A percentile compares a stretch with the other conserved stretches of the same genome.
Conservation (phyloP, 495 filamentous ascomycete genomes). For the Paragyromitra xinjiangensis region DNA sequence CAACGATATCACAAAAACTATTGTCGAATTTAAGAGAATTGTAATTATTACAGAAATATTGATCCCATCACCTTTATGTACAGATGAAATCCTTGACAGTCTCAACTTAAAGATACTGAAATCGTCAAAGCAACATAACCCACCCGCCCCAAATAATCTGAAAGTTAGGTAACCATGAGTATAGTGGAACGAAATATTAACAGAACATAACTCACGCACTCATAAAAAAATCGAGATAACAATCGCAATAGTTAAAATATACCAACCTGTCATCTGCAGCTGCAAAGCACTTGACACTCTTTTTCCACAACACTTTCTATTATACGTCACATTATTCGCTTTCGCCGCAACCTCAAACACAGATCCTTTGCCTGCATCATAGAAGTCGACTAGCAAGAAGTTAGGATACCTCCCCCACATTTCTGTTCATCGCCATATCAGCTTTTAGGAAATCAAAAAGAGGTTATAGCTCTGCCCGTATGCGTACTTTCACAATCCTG, state of each 20-base stretch:
- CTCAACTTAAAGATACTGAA: no score
- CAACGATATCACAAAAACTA: not conserved
- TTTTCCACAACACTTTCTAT: constrained; percentile 45
- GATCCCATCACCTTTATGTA: not conserved
- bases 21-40: not conserved
- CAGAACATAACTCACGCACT: not conserved
- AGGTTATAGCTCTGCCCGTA: not conserved
- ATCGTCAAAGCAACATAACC: no score
- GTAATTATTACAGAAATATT: not conserved
- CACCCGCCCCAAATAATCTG: no score
- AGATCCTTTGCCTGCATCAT: constrained; percentile 67
- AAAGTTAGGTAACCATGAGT: not conserved
- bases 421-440: constrained; percentile 44
- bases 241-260: constrained; percentile 29
- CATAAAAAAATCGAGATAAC: constrained; percentile 21
- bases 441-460: not conserved
- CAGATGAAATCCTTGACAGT: no score
- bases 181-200: not conserved
- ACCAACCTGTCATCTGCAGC: constrained; percentile 33
- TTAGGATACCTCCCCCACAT: constrained; percentile 79
- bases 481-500: constrained; percentile 66
- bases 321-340: constrained; percentile 75
- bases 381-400: constrained; percentile 85
- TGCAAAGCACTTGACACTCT: constrained; percentile 20
- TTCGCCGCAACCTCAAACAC: constrained; percentile 90